A percentile compares a stretch with the other conserved stretches of the same genome.
phyloP scores from a whole-genome alignment of 2,329 filamentous ascomycete species.

The Aspergillus glaucus region DNA sequence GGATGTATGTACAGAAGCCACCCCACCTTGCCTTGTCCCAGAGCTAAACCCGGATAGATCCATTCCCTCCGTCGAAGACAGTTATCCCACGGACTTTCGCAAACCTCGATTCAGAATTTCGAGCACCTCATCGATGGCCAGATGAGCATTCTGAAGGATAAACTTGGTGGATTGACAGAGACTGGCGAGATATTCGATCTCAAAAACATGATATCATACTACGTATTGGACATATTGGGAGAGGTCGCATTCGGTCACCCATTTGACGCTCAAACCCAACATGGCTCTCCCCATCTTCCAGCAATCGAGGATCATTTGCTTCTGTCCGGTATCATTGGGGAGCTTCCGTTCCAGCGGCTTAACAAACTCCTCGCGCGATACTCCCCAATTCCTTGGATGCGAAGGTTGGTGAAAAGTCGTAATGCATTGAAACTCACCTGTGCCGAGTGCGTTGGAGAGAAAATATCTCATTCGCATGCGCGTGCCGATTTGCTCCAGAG shows the following conservation, averaged over 20 bases:
- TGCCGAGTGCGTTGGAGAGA: slow-evolving; percentile 3
- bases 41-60: neutral
- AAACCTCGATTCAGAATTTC: slow-evolving; percentile 3
- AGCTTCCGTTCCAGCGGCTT: slow-evolving; percentile 3
- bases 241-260: slow-evolving; percentile 21
- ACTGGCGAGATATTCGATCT: slow-evolving; percentile 20
- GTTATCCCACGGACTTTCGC: slow-evolving; percentile 5
- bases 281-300: slow-evolving; percentile 1
- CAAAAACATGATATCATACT: slow-evolving; percentile 21
- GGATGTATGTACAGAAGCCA: neutral
- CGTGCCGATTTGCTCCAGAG: neutral
- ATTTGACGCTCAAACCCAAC: slow-evolving; percentile 1
- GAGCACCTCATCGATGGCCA: slow-evolving; percentile 4
- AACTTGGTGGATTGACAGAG: neutral
- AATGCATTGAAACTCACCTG: slow-evolving; percentile 3
- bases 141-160: slow-evolving; percentile 1
- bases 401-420: slow-evolving; percentile 2
- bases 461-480: slow-evolving; percentile 1
- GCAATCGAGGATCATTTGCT: slow-evolving; percentile 6
- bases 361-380: slow-evolving; percentile 1
- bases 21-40: neutral
- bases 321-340: slow-evolving; percentile 4
- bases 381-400: slow-evolving; percentile 5
- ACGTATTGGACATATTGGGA: slow-evolving; percentile 10
- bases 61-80: slow-evolving; percentile 7